Evolutionary conservation across 164 flowering plant genomes (phyloP), one percentile per base, ranked within the genome.

Genomic region (Paratinospora sagittata): DNA sequence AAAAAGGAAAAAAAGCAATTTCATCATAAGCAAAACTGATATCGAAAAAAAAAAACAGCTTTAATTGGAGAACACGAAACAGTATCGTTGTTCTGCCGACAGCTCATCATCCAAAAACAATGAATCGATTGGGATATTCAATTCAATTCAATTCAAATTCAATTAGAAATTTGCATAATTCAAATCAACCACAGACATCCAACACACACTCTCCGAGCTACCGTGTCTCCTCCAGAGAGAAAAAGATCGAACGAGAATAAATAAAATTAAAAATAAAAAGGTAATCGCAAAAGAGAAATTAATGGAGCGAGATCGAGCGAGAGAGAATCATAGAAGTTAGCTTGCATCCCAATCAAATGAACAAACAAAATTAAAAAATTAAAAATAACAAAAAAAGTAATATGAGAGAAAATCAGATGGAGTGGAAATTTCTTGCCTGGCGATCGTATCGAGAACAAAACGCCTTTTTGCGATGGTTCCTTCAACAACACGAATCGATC

Each of bases 401-500:
- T 4, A 30, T 30, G 4, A 30, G 34, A 30, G 34, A 30, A 30
- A 30, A 30, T 30, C 34, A 30, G 4, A 30, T 30, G 34, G 4
- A 30, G 34, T 30, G 34, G 27, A 33, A 66, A 43, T 13, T 23
- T 6, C 55, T 66, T 24, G 30, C 69, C 69, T 41, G 68, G 21
- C 5, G 55, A 66, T 21, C 68, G 67, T 17, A 65, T 6, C 14
- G 5, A 36, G 66, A 63, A 30, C 21, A 30, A 30, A 30, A 30
- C 34, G 4, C 34, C 34, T 30, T 19, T 37, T 30, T 63, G 13
- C 3, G 37, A 37, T 0, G 26, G 39, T 37, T 34, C 27, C 67
- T 34, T 65, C 67, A 65, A 65, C 67, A 37, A 65, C 21, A n/a
- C 45, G 67, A 36, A 34, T 65, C 24, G 47, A 65, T 34, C 14